Evolutionary conservation across 306 rosid genomes (phyloP).

Genomic region (Castanospermum australe): DNA sequence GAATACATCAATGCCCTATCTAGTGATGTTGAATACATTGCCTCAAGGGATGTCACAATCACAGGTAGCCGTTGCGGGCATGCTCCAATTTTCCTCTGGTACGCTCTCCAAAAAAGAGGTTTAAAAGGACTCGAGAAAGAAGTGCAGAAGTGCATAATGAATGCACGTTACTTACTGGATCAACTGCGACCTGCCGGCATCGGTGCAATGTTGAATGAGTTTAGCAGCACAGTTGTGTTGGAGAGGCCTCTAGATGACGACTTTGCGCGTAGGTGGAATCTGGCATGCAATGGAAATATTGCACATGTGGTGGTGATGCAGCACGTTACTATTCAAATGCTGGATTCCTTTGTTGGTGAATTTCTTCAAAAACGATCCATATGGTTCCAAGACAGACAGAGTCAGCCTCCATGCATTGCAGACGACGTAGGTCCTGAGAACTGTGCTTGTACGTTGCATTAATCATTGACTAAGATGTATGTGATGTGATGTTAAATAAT

Average conservation of each 20-base stretch:
- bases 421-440: not conserved
- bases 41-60: constrained; percentile 74
- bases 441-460: constrained; percentile 1
- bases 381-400: not conserved
- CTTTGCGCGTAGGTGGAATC: constrained; percentile 56
- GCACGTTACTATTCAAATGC: not conserved
- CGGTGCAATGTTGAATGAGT: not conserved
- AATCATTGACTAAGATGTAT: not conserved
- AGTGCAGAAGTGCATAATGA: constrained; percentile 64
- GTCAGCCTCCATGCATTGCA: not conserved
- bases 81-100: constrained; percentile 77
- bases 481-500: no score
- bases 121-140: constrained; percentile 61
- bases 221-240: constrained; percentile 42
- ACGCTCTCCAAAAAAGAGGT: constrained; percentile 59
- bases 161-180: constrained; percentile 24
- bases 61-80: constrained; percentile 76
- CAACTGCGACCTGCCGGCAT: not conserved
- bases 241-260: constrained; percentile 61
- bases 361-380: not conserved
- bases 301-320: constrained; percentile 42
- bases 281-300: constrained; percentile 62
- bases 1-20: constrained; percentile 54
- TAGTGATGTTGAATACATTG: constrained; percentile 62
- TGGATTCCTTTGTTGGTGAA: not conserved